phyloP scores from a whole-genome alignment of 257 asterid species.

The Solanum rostratum region DNA sequence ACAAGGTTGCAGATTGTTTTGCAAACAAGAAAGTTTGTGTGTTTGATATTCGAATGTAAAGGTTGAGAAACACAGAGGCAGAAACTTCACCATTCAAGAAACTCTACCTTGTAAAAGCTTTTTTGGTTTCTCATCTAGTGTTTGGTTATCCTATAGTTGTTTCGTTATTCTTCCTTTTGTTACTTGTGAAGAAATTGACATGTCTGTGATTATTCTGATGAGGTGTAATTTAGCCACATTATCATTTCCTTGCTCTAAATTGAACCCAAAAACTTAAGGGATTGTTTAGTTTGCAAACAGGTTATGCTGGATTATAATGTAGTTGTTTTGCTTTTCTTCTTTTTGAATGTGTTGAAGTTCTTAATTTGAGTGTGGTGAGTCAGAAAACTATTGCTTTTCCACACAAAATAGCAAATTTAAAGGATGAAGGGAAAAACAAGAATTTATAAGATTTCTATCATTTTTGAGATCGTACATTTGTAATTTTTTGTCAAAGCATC shows the following conservation, averaged over 20 bases:
- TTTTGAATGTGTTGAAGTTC: too few species aligned
- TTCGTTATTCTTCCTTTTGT: too few species aligned
- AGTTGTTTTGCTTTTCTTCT: too few species aligned
- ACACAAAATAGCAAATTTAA: too few species aligned
- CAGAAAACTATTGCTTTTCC: too few species aligned
- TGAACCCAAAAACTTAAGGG: not conserved
- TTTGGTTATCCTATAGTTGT: not conserved
- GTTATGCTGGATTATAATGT: not conserved
- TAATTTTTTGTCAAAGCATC: too few species aligned
- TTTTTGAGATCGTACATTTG: too few species aligned
- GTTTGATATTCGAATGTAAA: conserved; percentile 68
- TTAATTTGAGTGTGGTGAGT: too few species aligned
- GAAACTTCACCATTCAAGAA: not conserved
- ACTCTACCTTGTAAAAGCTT: not conserved
- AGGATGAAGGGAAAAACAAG: too few species aligned
- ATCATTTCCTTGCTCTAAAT: not conserved
- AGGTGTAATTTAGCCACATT: not conserved
- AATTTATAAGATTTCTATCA: too few species aligned
- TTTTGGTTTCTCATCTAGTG: not conserved
- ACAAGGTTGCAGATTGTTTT: conserved; percentile 79
- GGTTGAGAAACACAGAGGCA: not conserved
- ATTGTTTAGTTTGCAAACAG: not conserved
- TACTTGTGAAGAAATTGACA: too few species aligned
- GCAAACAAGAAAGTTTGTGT: conserved; percentile 82
- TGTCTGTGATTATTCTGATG: too few species aligned